phyloP scores from a whole-genome alignment of 768 basidiomycete genomes.

The Termitomyces titanicus region DNA sequence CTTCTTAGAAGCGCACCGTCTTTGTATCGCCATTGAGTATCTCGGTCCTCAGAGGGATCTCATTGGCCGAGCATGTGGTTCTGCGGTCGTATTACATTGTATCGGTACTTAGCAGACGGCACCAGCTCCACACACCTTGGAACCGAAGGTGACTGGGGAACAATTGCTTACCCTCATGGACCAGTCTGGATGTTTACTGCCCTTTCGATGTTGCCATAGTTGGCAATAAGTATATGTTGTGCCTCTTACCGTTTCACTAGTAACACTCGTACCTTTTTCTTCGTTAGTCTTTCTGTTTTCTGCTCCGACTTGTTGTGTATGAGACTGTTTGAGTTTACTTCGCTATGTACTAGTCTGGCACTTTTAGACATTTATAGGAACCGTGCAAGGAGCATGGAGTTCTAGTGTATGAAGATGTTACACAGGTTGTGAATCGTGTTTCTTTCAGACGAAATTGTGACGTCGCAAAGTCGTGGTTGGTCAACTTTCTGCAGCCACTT shows the following conservation, averaged over 20 bases:
- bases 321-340: background rate
- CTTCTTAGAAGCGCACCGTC: constrained; percentile 1
- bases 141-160: constrained; percentile 1
- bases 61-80: constrained; percentile 2
- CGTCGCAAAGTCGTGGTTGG: background rate
- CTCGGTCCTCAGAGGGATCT: background rate
- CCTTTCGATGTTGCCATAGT: constrained; percentile 3
- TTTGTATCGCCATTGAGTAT: background rate
- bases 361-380: background rate
- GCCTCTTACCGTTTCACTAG: constrained; percentile 1
- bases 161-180: constrained; percentile 1
- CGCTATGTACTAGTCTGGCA: background rate
- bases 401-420: too few species aligned
- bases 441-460: background rate
- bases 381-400: too few species aligned
- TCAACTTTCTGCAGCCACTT: constrained; percentile 23
- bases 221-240: constrained; percentile 1
- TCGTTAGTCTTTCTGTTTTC: background rate
- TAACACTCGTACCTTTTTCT: background rate
- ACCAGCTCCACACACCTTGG: background rate
- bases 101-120: background rate
- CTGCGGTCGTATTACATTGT: background rate
- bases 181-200: constrained; percentile 7
- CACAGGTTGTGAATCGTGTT: too few species aligned
- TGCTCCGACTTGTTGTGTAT: background rate